Evolutionary conservation across 2,329 filamentous ascomycete genomes (phyloP).

Genomic region (Botryotinia calthae): DNA sequence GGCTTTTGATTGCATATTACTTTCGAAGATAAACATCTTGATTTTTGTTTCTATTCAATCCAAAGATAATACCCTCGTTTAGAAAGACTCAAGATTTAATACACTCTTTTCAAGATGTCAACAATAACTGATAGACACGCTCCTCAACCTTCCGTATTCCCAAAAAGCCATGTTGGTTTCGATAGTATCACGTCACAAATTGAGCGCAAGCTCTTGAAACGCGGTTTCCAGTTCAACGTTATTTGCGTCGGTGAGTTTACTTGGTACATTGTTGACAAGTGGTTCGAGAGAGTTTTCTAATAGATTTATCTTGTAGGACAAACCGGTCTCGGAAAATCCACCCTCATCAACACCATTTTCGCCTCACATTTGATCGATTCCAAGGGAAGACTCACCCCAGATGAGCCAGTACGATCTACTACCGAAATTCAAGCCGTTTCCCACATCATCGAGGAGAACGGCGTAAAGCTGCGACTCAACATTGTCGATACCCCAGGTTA

Average conservation of each 20-base stretch:
- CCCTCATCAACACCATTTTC: constrained; percentile 99
- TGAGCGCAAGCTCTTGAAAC: constrained; percentile 98
- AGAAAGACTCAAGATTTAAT: constrained; percentile 18
- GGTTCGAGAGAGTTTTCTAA: constrained; percentile 26
- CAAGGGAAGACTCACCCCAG: constrained; percentile 89
- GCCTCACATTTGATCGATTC: constrained; percentile 98
- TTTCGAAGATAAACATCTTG: constrained; percentile 19
- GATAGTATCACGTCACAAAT: constrained; percentile 99
- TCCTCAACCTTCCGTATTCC: constrained; percentile 56
- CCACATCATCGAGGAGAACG: constrained; percentile 99
- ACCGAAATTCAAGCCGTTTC: constrained; percentile 98
- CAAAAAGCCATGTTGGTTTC: constrained; percentile 98
- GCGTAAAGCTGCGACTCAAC: constrained; percentile 93
- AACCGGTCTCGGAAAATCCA: constrained; percentile 97
- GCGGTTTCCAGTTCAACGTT: constrained; percentile 99
- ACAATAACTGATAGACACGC: constrained; percentile 37
- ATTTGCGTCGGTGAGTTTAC: constrained; percentile 92
- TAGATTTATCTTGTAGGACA: constrained; percentile 62
- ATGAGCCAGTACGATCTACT: constrained; percentile 90
- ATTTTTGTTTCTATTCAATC: constrained; percentile 7
- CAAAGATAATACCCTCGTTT: constrained; percentile 11
- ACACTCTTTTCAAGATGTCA: constrained; percentile 34
- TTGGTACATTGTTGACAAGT: background rate
- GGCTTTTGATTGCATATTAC: constrained; percentile 14
- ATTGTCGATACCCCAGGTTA: constrained; percentile 99